Evolutionary conservation across 805 yeast species (phyloP).

Genomic region (Wickerhamiella sorbophila): DNA sequence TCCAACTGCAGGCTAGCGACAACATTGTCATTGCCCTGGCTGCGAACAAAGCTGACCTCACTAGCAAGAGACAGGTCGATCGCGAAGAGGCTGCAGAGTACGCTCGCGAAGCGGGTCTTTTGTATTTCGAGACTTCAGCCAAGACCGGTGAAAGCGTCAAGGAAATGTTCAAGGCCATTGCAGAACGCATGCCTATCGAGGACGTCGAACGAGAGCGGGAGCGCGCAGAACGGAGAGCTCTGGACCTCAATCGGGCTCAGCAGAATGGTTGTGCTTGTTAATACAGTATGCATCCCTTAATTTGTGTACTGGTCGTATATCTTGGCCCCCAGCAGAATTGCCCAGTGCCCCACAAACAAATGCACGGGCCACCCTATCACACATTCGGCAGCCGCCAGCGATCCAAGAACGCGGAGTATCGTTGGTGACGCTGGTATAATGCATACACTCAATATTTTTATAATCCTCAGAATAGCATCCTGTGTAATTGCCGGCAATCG

Average conservation of each 20-base stretch:
- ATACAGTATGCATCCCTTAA: not conserved
- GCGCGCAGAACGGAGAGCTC: slow-evolving; percentile 15
- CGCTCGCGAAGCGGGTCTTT: slow-evolving; percentile 38
- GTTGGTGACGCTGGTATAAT: not conserved
- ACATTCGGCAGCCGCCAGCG: slow-evolving; percentile 5
- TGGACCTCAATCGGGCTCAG: slow-evolving; percentile 14
- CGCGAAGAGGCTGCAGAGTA: slow-evolving; percentile 33
- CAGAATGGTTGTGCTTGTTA: slow-evolving; percentile 26
- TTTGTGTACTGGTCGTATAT: too few species aligned
- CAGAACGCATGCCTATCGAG: slow-evolving; percentile 35
- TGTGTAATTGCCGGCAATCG: not conserved
- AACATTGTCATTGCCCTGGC: slow-evolving; percentile 70
- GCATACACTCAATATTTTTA: slow-evolving; percentile 4
- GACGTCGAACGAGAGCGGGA: slow-evolving; percentile 20
- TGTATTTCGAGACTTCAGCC: slow-evolving; percentile 52
- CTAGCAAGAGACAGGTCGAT: slow-evolving; percentile 30
- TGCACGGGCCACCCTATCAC: not conserved
- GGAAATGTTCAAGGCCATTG: slow-evolving; percentile 32
- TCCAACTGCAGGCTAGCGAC: slow-evolving; percentile 65
- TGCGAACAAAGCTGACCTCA: slow-evolving; percentile 73
- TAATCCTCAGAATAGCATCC: slow-evolving; percentile 1
- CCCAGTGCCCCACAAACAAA: slow-evolving; percentile 4
- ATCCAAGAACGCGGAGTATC: slow-evolving; percentile 5
- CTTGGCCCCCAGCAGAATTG: slow-evolving; percentile 1
- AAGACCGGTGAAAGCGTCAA: slow-evolving; percentile 51